phyloP scores from a whole-genome alignment of 2,329 filamentous ascomycete species.

The Colletotrichum sp. region DNA sequence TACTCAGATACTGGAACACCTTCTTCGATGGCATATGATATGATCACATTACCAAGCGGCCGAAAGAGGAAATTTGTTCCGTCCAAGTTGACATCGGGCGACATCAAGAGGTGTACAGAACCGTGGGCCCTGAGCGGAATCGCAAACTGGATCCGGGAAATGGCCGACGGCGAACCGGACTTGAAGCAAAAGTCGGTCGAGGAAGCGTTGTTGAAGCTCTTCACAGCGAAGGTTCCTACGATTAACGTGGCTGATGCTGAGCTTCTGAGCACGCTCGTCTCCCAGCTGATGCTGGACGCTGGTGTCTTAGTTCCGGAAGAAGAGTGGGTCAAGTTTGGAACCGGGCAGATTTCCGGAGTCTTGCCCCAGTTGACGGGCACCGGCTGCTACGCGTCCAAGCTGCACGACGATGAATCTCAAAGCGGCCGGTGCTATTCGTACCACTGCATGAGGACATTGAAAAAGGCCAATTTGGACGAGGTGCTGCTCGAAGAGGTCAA shows the following conservation, averaged over 20 bases:
- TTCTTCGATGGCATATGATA: conserved; percentile 72
- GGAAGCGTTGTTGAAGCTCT: conserved; percentile 86
- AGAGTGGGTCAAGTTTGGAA: conserved; percentile 95
- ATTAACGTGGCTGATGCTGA: conserved; percentile 99
- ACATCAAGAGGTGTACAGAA: conserved; percentile 85
- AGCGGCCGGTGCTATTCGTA: conserved; percentile 88
- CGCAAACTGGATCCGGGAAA: conserved; percentile 82
- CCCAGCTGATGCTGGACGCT: conserved; percentile 79
- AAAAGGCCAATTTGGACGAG: conserved; percentile 88
- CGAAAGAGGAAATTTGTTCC: conserved; percentile 86
- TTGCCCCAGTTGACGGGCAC: conserved; percentile 90
- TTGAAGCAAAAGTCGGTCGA: conserved; percentile 84
- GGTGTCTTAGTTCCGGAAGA: conserved; percentile 85
- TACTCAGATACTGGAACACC: conserved; percentile 58
- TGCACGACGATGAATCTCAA: conserved; percentile 72
- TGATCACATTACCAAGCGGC: conserved; percentile 81
- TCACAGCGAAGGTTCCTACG: conserved; percentile 93
- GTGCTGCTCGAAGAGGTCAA: conserved; percentile 73
- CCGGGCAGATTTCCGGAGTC: conserved; percentile 83
- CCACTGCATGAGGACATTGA: conserved; percentile 91
- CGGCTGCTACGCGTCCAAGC: conserved; percentile 86
- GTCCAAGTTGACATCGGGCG: conserved; percentile 77
- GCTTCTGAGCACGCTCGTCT: conserved; percentile 77
- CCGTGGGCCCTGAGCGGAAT: conserved; percentile 95
- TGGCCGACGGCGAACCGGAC: conserved; percentile 91